phyloP scores from a whole-genome alignment of 2,329 filamentous ascomycete genomes.

The Drechslerella dactyloides region DNA sequence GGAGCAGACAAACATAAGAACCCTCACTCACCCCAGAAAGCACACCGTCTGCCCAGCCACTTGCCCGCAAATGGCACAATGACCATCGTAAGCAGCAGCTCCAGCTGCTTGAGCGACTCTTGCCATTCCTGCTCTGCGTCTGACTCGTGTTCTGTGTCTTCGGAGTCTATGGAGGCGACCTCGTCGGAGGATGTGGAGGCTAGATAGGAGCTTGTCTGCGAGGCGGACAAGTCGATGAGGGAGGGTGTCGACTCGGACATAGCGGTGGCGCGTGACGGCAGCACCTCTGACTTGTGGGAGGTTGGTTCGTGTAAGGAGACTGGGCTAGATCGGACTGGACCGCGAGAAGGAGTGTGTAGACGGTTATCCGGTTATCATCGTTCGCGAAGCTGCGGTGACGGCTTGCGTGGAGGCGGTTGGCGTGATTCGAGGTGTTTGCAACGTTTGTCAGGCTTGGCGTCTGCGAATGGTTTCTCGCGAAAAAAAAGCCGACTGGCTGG shows the following conservation, averaged over 20 bases:
- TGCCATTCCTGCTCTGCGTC: conserved; percentile 97
- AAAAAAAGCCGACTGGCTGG: not conserved
- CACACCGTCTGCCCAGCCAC: conserved; percentile 59
- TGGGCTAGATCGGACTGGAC: not conserved
- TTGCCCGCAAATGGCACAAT: conserved; percentile 92
- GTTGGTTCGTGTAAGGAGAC: not conserved
- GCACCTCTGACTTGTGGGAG: not conserved
- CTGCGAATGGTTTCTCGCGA: not conserved
- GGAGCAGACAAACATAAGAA: not conserved
- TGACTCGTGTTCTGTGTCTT: conserved; percentile 61
- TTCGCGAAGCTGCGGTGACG: not conserved
- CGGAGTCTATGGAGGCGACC: conserved; percentile 34
- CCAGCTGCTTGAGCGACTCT: conserved; percentile 88
- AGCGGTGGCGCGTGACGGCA: not conserved
- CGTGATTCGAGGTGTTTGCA: not conserved
- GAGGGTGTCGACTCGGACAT: conserved; percentile 17
- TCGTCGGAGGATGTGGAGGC: conserved; percentile 33
- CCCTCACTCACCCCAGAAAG: conserved; percentile 38
- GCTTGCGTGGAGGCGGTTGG: not conserved
- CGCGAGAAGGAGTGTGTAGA: not conserved
- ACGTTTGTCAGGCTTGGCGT: conserved; percentile 1
- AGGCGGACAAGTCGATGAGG: conserved; percentile 25
- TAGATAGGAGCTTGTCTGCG: conserved; percentile 44
- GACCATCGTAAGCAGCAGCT: conserved; percentile 92
- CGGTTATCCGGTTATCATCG: not conserved